Evolutionary conservation across 2,329 filamentous ascomycete genomes (phyloP), one percentile per base, ranked within the genome.

Genomic region (Daldinia eschscholtzii): DNA sequence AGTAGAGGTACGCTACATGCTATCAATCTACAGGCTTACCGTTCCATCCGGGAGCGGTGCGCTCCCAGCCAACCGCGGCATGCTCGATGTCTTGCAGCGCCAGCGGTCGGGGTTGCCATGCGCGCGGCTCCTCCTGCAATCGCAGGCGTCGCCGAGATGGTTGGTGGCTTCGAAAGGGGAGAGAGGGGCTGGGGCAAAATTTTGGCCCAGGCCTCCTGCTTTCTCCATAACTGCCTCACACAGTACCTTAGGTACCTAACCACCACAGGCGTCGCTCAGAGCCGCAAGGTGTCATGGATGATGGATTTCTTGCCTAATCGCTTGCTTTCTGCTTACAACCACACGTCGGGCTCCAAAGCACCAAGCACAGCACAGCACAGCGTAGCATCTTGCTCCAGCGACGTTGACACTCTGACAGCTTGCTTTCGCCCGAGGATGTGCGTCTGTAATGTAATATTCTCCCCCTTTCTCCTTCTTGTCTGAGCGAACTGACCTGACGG

Each of bases 41-140:
- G 65, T 68, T 42, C 56, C 59, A 67, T 58, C 57, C 59, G 60
- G 68, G 57, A 64, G 60, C 60, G 46, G 20, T 50, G 42, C 59
- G 50, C 59, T 55, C 62, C 64, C 59, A 64, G 57, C 63, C 66
- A 66, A 66, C 63, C 63, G 65, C 60, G 60, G 52, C 26, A 64
- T 41, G 62, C 62, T 68, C 65, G 56, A 68, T 71, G 66, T 69
- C 66, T 71, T 71, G 66, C 69, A 71, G 66, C 61, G 65, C 58
- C 18, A 41, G 37, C 26, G 12, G 26, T 37, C 30, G 53, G 60
- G 65, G 62, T 58, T 58, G 56, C 61, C 63, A 71, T 69, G 68
- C 65, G 69, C 69, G 66, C 63, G 69, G 66, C 52, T 69, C 44
- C 46, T 57, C 55, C 46, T 60, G 35, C 61, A 69, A 65, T 66